Evolutionary conservation across 2,329 filamentous ascomycete species (phyloP).

Genomic region (Aureobasidium subglaciale): DNA sequence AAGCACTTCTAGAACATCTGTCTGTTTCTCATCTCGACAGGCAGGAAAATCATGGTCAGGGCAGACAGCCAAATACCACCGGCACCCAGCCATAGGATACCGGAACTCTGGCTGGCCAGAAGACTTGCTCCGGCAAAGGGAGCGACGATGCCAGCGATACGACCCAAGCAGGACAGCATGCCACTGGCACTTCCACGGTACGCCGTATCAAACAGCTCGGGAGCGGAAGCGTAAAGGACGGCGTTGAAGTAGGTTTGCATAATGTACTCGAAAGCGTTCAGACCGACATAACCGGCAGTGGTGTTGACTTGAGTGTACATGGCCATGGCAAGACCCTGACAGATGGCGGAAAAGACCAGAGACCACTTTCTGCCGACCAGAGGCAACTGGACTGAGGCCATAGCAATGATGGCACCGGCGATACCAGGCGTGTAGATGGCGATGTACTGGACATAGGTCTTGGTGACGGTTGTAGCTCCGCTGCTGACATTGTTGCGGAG

Average conservation of each 20-base stretch:
- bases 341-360: conserved; percentile 36
- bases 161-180: conserved; percentile 52
- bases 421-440: conserved; percentile 49
- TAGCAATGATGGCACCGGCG: conserved; percentile 44
- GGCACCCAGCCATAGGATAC: conserved; percentile 13
- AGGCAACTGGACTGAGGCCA: conserved; percentile 21
- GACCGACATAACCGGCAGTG: conserved; percentile 40
- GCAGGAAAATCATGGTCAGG: conserved; percentile 12
- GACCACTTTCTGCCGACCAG: conserved; percentile 40
- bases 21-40: conserved; percentile 13
- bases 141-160: conserved; percentile 52
- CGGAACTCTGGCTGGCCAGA: background rate
- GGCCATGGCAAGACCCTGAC: conserved; percentile 41
- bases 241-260: conserved; percentile 41
- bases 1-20: conserved; percentile 12
- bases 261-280: conserved; percentile 48
- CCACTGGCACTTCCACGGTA: conserved; percentile 49
- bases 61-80: conserved; percentile 13
- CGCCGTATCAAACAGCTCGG: conserved; percentile 45
- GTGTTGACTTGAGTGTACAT: conserved; percentile 40
- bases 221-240: conserved; percentile 46
- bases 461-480: conserved; percentile 38
- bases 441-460: conserved; percentile 44
- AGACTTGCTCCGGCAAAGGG: conserved; percentile 42
- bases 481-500: conserved; percentile 42